Percentiles rank a stretch among this genome's conserved stretches.
Evolutionary conservation across 2,329 filamentous ascomycete genomes (phyloP).

Genomic region (Microdochium bolleyi): DNA sequence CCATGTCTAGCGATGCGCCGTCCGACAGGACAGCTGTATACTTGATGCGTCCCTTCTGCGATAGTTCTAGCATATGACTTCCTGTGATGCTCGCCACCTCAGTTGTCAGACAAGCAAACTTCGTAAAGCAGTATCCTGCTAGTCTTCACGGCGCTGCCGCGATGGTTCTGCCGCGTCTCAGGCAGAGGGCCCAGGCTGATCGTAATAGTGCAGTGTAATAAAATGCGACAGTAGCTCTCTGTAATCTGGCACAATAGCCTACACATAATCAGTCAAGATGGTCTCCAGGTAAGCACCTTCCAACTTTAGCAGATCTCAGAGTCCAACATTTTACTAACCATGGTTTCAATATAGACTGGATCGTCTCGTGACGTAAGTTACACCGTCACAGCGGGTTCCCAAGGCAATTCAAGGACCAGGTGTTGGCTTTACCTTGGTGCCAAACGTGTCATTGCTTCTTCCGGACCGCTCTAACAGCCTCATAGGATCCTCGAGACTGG

Average conservation of each 20-base stretch:
- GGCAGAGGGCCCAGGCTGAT: neutral
- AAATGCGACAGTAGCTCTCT: neutral
- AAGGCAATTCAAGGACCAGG: neutral
- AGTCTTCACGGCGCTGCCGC: neutral
- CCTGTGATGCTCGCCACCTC: neutral
- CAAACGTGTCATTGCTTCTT: no score
- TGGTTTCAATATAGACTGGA: constrained; percentile 54
- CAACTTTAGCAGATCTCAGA: neutral
- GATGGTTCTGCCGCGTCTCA: neutral
- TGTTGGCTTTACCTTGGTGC: no score
- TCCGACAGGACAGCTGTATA: neutral
- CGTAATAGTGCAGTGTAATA: neutral
- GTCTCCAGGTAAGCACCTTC: neutral
- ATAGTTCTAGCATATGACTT: neutral
- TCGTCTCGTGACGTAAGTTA: constrained; percentile 73
- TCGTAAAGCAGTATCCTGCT: neutral
- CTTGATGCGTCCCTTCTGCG: neutral
- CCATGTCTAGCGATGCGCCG: no score
- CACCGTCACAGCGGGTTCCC: neutral
- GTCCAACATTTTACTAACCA: neutral
- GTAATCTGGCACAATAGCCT: neutral
- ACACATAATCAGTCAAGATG: neutral
- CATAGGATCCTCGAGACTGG: constrained; percentile 88
- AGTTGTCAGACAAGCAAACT: neutral
- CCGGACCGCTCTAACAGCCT: neutral